Base-by-base conservation (phyloP, 148 eudicot genomes). In the Vaccinium darrowii region DNA sequence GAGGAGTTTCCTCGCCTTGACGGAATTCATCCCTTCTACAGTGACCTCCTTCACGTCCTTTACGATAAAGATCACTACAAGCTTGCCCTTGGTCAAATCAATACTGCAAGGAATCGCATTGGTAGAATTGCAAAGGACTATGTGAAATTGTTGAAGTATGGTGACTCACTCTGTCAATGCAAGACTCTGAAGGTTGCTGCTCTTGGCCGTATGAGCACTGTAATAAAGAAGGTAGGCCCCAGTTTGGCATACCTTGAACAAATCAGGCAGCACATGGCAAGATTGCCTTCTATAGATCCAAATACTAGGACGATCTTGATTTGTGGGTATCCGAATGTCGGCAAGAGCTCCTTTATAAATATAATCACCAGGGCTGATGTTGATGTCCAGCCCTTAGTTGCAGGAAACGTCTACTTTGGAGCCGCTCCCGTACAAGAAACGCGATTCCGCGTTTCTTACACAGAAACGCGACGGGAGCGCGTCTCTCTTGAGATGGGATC, bases 61-160 rank as follows among this genome's bases (percentile, higher is more conserved):
- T 96, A 96, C 87, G 93, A 96, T 84, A 96, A 96, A 87, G 98
- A 96, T 87, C 98, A 96, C 84, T 96, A 96, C 95, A 96, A 96
- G 85, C 98, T 96, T 84, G 98, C 98, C 50, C 95, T 96, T 81
- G 98, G 98, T n/a, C 98, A 96, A 82, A 89, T 96, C 9, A 96
- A 96, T 79, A 93, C 98, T 30, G 96, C 98, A 0, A 92, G 96
- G 84, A 96, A 96, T 83, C 91, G 92, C 73, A 96, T 96, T 83
- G 86, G 90, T 0, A 96, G 91, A 84, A 92, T 96, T 47, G 76
- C 95, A 0, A 96, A 96, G 90, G 98, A 96, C 84, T 96, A 93
- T 86, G 94, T 94, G 50, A 96, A 92, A 86, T 80, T 96, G 83
- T 85, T 94, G 86, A 93, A 94, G 90, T 96, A 96, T 87, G 98